These are phyloP conservation scores for Glycine soja DNA, from an alignment of 306 rosid species.

Conservation along the genomic window DNA sequence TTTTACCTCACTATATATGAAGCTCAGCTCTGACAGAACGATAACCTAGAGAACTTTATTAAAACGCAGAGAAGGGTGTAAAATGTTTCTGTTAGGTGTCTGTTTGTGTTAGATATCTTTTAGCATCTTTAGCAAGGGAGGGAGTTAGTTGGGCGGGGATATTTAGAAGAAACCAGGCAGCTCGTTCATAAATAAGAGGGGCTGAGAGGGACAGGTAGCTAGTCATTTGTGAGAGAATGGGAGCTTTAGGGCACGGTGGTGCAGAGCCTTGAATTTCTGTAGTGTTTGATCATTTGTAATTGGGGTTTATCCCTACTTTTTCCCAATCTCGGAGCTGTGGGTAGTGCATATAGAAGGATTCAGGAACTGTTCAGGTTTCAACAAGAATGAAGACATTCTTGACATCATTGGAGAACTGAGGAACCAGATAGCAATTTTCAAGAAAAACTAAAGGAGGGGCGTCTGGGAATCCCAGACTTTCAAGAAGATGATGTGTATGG, in stretches of 20 bases:
- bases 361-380: neutral
- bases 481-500: neutral
- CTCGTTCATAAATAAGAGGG: neutral
- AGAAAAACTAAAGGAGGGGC: neutral
- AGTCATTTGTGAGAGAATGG: neutral
- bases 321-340: neutral
- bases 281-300: neutral
- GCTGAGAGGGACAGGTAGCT: neutral
- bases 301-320: neutral
- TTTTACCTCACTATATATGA: conserved; percentile 22
- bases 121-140: neutral
- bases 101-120: neutral
- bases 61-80: neutral
- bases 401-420: neutral
- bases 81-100: neutral
- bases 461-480: neutral
- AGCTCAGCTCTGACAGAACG: neutral
- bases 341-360: neutral
- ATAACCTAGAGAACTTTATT: neutral
- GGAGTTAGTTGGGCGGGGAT: neutral
- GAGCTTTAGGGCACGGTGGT: neutral
- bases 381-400: neutral
- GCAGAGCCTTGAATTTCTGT: neutral
- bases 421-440: neutral
- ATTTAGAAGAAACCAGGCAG: conserved; percentile 2